These are phyloP conservation scores for Bothriochloa decipiens DNA, from an alignment of 176 grass and related monocot genomes.

Conservation along the genomic window DNA sequence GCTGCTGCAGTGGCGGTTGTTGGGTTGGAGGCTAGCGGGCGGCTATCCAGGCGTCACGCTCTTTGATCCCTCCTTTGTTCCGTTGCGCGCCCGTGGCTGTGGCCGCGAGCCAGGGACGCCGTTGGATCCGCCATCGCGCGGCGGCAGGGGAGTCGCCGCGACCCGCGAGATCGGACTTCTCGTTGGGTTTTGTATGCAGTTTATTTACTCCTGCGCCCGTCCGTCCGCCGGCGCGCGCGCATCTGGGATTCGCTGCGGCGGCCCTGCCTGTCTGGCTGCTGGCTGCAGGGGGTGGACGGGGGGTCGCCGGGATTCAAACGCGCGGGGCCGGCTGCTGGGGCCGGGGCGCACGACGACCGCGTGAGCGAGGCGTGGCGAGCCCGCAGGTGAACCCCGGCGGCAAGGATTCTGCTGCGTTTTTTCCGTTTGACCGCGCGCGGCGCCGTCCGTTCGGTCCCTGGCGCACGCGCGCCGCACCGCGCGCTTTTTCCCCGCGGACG, in stretches of 20 bases:
- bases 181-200: slow-evolving; percentile 19
- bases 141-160: background rate
- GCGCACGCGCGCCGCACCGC: slow-evolving; percentile 18
- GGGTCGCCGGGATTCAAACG: background rate
- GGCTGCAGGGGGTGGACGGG: too few species aligned
- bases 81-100: too few species aligned
- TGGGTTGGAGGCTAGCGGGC: background rate
- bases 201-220: background rate
- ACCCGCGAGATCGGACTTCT: slow-evolving; percentile 53
- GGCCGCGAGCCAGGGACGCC: background rate
- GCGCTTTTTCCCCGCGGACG: background rate
- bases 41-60: slow-evolving; percentile 27
- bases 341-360: background rate
- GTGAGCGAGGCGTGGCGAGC: background rate
- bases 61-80: slow-evolving; percentile 33
- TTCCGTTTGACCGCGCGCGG: background rate
- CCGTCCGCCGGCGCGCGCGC: background rate
- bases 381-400: too few species aligned
- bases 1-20: background rate
- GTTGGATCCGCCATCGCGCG: background rate
- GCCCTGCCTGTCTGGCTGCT: background rate
- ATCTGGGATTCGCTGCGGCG: slow-evolving; percentile 25
- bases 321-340: background rate
- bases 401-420: background rate
- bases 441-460: background rate